Base-by-base conservation (phyloP, 148 eudicot genomes). In the Oxyria digyna region DNA sequence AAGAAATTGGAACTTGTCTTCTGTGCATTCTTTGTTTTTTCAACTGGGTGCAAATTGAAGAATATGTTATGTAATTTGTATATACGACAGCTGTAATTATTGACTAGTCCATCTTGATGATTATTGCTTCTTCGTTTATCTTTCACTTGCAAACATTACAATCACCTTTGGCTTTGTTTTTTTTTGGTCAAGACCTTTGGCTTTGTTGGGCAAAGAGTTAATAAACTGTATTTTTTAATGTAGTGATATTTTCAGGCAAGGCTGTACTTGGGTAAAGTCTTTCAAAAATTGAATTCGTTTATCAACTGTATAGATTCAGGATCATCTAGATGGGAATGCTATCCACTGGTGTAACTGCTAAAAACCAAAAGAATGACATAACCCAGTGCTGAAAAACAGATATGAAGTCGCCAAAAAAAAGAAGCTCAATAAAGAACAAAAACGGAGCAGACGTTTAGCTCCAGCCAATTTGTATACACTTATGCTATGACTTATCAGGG, bases 11-110 rank as follows among this genome's bases (percentile, higher is more conserved):
- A 11, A 50, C n/a, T n/a, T n/a, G 11, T 50, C 18, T 20, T 50
- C 65, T 59, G 65, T 59, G 65, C 65, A 59, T 59, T 59, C 38
- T 59, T 54, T 6, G 37, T 59, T 59, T 59, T 38, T 59, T 59
- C 8, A 31, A 38, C 37, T 59, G 65, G 65, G 65, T 59, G 65
- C 65, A 59, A 59, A 59, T 59, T 29, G 6, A 59, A 59, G 65
- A 59, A 8, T 15, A 14, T 29, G 65, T 29, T 59, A 27, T 59
- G 65, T 59, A 59, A 59, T 59, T 59, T 59, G 65, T 59, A 59
- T 59, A 59, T 59, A 59, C 31, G 14, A 29, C 65, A 59, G 65
- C 37, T 59, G 65, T 59, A 59, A 59, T 59, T 59, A 59, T 59
- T 59, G 65, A 59, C 65, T 29, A 59, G 37, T 29, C 35, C 33